A percentile compares a stretch with the other conserved stretches of the same genome.
Evolutionary conservation across 495 filamentous ascomycete genomes (phyloP).

Genomic region (Barbatosphaeria neglecta): DNA sequence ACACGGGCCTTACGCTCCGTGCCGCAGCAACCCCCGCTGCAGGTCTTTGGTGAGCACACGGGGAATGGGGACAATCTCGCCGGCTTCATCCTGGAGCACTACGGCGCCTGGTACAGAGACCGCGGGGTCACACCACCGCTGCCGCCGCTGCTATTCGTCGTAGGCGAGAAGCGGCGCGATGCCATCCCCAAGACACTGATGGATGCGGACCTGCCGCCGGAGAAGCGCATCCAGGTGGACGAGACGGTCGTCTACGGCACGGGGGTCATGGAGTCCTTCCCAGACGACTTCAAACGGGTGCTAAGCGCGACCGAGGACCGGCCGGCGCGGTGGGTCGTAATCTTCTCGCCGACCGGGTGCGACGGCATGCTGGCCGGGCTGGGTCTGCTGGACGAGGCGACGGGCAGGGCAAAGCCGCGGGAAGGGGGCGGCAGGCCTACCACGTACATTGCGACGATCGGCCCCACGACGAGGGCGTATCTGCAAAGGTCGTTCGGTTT

Average conservation of each 20-base stretch:
- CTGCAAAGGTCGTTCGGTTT: conserved; percentile 54
- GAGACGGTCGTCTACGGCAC: conserved; percentile 83
- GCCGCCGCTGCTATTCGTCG: conserved; percentile 68
- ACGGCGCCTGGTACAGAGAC: conserved; percentile 31
- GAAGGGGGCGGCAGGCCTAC: conserved; percentile 11
- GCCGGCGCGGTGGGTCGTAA: conserved; percentile 63
- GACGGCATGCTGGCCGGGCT: conserved; percentile 65
- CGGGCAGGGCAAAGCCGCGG: conserved; percentile 27
- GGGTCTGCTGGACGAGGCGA: conserved; percentile 39
- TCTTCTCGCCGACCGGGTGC: conserved; percentile 88
- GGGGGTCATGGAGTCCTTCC: conserved; percentile 63
- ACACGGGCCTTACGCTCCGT: conserved; percentile 57
- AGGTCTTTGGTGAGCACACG: conserved; percentile 60
- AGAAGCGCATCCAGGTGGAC: conserved; percentile 47
- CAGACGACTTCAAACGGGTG: conserved; percentile 43
- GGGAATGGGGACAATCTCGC: conserved; percentile 77
- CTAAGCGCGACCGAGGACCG: conserved; percentile 28
- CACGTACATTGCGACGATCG: conserved; percentile 73
- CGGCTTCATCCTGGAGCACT: conserved; percentile 63
- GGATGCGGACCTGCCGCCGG: conserved; percentile 26
- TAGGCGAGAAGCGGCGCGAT: conserved; percentile 77
- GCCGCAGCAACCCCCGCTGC: conserved; percentile 30
- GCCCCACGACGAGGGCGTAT: conserved; percentile 80
- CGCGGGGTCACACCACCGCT: conserved; percentile 30
- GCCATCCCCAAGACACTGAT: conserved; percentile 74